Evolutionary conservation across 352 stramenopile species (phyloP).

Genomic region (Pythium aristosporum): DNA sequence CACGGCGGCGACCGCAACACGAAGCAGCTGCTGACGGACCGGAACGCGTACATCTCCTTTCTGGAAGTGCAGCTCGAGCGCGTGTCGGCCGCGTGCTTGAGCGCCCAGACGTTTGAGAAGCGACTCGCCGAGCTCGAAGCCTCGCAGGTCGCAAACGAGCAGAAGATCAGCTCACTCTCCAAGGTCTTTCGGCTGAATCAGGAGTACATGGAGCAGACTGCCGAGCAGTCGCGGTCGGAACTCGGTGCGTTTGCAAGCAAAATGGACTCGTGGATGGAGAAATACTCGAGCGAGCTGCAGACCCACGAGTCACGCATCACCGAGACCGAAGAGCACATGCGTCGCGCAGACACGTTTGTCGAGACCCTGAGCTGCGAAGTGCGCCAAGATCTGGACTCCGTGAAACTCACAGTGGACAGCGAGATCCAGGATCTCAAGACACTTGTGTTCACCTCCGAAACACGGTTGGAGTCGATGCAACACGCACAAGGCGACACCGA

Average conservation of each 20-base stretch:
- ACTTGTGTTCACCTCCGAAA: slow-evolving; percentile 44
- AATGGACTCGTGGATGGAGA: slow-evolving; percentile 66
- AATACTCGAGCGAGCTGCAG: slow-evolving; percentile 46
- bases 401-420: slow-evolving; percentile 27
- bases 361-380: slow-evolving; percentile 34
- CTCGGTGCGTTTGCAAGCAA: slow-evolving; percentile 37
- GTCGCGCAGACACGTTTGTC: slow-evolving; percentile 42
- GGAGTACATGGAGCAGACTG: slow-evolving; percentile 63
- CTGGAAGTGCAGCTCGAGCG: slow-evolving; percentile 87
- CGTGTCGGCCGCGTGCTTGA: slow-evolving; percentile 78
- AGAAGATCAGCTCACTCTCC: slow-evolving; percentile 64
- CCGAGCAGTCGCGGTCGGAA: slow-evolving; percentile 40
- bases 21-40: slow-evolving; percentile 82
- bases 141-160: slow-evolving; percentile 39
- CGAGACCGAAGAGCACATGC: slow-evolving; percentile 42
- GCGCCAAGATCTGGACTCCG: slow-evolving; percentile 26
- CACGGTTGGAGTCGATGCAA: slow-evolving; percentile 43
- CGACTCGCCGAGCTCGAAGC: slow-evolving; percentile 55
- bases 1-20: slow-evolving; percentile 49
- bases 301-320: slow-evolving; percentile 36
- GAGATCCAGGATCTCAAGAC: slow-evolving; percentile 56
- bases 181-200: slow-evolving; percentile 73
- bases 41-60: slow-evolving; percentile 86
- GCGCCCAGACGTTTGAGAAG: slow-evolving; percentile 66
- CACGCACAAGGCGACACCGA: slow-evolving; percentile 34